Evolutionary conservation across 352 stramenopile species (phyloP).

Genomic region (Aphanomyces invadans): DNA sequence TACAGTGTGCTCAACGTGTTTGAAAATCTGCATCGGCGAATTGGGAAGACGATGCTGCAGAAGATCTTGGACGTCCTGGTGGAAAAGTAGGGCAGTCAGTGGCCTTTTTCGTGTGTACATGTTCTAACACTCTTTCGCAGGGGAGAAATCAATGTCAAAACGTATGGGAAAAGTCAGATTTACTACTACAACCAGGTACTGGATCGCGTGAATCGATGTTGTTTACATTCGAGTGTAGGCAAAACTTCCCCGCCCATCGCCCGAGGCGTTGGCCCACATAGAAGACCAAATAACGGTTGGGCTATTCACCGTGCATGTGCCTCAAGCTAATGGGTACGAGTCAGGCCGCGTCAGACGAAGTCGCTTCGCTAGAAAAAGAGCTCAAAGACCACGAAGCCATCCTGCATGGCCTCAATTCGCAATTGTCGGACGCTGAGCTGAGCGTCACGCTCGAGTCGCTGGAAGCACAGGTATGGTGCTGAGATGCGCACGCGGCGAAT

Average conservation of each 20-base stretch:
- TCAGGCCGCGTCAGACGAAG: conserved; percentile 35
- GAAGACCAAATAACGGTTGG: conserved; percentile 48
- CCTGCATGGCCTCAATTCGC: conserved; percentile 40
- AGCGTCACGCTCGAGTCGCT: conserved; percentile 40
- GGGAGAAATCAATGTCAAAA: conserved; percentile 55
- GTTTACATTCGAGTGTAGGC: conserved; percentile 15
- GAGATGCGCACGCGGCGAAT: background rate
- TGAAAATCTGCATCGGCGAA: conserved; percentile 68
- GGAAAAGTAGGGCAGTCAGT: conserved; percentile 35
- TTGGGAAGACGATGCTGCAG: conserved; percentile 64
- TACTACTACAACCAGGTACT: conserved; percentile 70
- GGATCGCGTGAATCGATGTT: background rate
- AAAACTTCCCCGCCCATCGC: conserved; percentile 48
- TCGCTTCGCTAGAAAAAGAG: conserved; percentile 41
- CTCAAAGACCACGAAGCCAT: conserved; percentile 42
- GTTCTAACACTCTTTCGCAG: too few species aligned
- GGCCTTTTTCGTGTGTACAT: too few species aligned
- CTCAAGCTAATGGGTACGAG: background rate
- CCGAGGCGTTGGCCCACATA: conserved; percentile 33
- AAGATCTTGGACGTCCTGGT: conserved; percentile 67
- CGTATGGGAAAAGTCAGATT: conserved; percentile 75
- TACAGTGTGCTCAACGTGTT: conserved; percentile 83
- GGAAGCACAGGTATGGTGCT: conserved; percentile 34
- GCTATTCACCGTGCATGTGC: background rate
- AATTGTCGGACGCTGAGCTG: conserved; percentile 62